Evolutionary conservation across 305 asterid species (phyloP), one percentile per base, ranked within the genome.

Genomic region (Fraxinus sp.): DNA sequence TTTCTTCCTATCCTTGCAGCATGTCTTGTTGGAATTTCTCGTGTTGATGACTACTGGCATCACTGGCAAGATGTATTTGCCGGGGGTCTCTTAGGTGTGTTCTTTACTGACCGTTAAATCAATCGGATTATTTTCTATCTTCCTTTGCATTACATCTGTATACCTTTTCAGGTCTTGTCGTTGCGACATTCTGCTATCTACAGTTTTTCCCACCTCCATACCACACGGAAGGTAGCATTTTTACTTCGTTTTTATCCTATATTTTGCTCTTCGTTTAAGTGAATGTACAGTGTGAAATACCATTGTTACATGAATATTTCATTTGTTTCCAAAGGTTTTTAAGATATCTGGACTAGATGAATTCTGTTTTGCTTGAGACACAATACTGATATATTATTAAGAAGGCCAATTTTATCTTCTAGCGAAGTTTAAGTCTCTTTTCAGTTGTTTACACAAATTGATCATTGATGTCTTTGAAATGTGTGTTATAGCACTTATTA

Each of bases 31-130:
- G 98, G 90, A 1, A 20, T 93, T 79, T 94, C 98, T 57, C 98
- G 99, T 30, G 97, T 95, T 70, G 97, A 93, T 81, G 98, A 95
- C 86, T 94, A 95, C 81, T 90, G 96, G 99, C 99, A 95, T 83
- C 99, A 95, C 83, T 95, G 99, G 99, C 98, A 93, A 88, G 99
- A 95, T 46, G 97, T 94, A 18, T 93, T 93, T 83, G 87, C 97
- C 1, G 98, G 98, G 80, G 98, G 95, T 18, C 87, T 92, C 77
- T 81, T 95, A 90, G 98, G 98, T 93, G 41, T 9, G 93, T 82
- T 78, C n/a, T 24, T 26, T 28, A 10, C 46, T 5, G 0, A 77
- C 46, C 57, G 30, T 79, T 83, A 57, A 76, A 37, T 28, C 22
- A n/a, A 79, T 30, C 62, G 10, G 76, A 70, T 30, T 30, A 32